These are phyloP conservation scores for Xylaria sp. DNA, from an alignment of 2,329 filamentous ascomycete genomes.

Conservation along the genomic window DNA sequence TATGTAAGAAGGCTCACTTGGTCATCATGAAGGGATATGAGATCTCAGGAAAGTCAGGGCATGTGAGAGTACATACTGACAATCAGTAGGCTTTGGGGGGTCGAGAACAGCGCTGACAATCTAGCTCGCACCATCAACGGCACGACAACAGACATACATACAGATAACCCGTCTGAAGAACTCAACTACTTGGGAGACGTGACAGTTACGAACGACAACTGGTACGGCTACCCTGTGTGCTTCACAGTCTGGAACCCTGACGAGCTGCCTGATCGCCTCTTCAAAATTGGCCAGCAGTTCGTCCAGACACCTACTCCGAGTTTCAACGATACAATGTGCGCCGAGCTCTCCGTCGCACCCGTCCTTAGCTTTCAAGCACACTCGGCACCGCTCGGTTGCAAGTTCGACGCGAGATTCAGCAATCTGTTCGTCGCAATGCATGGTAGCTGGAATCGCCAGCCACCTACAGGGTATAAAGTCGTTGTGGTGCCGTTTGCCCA, in stretches of 20 bases:
- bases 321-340: constrained; percentile 37
- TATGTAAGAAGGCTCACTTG: constrained; percentile 45
- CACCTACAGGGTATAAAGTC: constrained; percentile 46
- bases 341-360: constrained; percentile 43
- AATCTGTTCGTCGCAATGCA: constrained; percentile 66
- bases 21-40: background rate
- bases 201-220: constrained; percentile 51
- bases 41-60: background rate
- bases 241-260: constrained; percentile 48
- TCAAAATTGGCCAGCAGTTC: constrained; percentile 44
- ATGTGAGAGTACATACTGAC: background rate
- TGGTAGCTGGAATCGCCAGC: constrained; percentile 57
- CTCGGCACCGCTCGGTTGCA: constrained; percentile 67
- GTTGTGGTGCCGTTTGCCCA: constrained; percentile 43
- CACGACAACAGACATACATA: constrained; percentile 53
- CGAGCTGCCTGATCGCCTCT: constrained; percentile 42
- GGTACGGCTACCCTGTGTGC: constrained; percentile 66
- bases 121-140: constrained; percentile 54
- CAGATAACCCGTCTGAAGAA: constrained; percentile 69
- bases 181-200: constrained; percentile 69
- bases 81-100: constrained; percentile 47
- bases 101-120: constrained; percentile 69
- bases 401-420: constrained; percentile 62
- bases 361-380: constrained; percentile 61
- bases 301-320: constrained; percentile 36